Base-by-base conservation (phyloP, 768 basidiomycete species). In the Polyporus arcularius region DNA sequence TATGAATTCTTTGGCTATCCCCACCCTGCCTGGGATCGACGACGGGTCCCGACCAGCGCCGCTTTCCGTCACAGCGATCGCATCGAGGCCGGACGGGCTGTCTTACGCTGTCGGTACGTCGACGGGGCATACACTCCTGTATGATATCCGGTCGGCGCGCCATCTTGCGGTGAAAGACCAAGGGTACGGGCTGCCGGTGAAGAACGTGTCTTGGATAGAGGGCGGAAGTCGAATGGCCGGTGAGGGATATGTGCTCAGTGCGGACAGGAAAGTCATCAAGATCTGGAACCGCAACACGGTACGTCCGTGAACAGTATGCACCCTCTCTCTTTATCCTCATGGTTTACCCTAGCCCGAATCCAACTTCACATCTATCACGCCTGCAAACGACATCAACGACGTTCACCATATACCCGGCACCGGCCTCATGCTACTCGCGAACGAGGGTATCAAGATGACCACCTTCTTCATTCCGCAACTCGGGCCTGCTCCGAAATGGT, bases 261-360 rank as follows among this genome's bases (percentile, higher is more conserved):
- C 94, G 0, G 97, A 99, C 75, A 92, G 88, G 74, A 98, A 98
- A 73, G 96, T 99, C 30, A 84, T 98, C 69, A 99, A 99, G 75
- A 89, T 98, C 31, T 99, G 97, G 97, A 91, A 95, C 70, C 84
- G 88, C 55, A 84, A 90, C 73, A 82, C 82, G 42, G 93, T 93
- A 76, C 55, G 90, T 77, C 35, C 35, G 3, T 11, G 31, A 10
- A 21, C 46, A 32, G 18, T 9, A 12, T 28, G 4, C n/a, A 50
- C 53, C 10, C 11, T 46, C 32, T 4, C n/a, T 16, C 11, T 5
- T 4, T 9, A 26, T 16, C 3, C 26, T 21, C 1, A 42, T 3
- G 11, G 28, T 32, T 52, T 18, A 41, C 30, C 26, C 3, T 56
- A 96, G 93, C 88, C 95, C 35, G 81, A 86, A 8, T 80, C 81